Base-by-base conservation (phyloP, 73 alveolate genomes). In the Stentor roeselii region DNA sequence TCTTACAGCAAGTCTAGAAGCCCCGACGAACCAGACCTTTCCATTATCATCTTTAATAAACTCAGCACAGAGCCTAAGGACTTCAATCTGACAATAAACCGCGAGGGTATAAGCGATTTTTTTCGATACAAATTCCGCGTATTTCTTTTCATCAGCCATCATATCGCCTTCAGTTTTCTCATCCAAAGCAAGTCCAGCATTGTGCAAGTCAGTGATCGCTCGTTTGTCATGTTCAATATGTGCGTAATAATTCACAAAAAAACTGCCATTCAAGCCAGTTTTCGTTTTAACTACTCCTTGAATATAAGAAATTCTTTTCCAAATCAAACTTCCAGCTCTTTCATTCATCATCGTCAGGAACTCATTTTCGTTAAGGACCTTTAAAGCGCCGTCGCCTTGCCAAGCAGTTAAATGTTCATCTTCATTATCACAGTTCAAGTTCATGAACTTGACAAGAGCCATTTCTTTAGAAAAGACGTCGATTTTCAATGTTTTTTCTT, bases 21-120 rank as follows among this genome's bases (percentile, higher is more conserved):
- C 86, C 38, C 42, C 35, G 0, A 78, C n/a, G 3, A 78, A 59
- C 86, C 86, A 78, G 0, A 40, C 42, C 31, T 78, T 78, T 0
- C 86, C 86, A 59, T 78, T 59, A 40, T 78, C 86, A 78, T 78
- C 86, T 4, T 15, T 15, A 41, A 78, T 27, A 78, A 78, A 78
- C 21, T 39, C 40, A 0, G 86, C 86, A 14, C 31, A 40, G 36
- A 78, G 38, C 31, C 75, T 1, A 31, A 78, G 34, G 76, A 78
- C 35, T 41, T 78, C 86, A 35, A 40, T 42, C n/a, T 32, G 38
- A 1, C 58, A 39, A 27, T 39, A 41, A 32, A 30, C 41, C 41
- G 31, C 37, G 1, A 39, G 38, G 27, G 15, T 21, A 40, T 27
- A 42, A 3, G 75, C 67, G 14, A 40, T 39, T 78, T 40, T 78